A percentile compares a stretch with the other conserved stretches of the same genome.
Conservation (phyloP, 164 flowering plant genomes). For the Taxillus chinensis region DNA sequence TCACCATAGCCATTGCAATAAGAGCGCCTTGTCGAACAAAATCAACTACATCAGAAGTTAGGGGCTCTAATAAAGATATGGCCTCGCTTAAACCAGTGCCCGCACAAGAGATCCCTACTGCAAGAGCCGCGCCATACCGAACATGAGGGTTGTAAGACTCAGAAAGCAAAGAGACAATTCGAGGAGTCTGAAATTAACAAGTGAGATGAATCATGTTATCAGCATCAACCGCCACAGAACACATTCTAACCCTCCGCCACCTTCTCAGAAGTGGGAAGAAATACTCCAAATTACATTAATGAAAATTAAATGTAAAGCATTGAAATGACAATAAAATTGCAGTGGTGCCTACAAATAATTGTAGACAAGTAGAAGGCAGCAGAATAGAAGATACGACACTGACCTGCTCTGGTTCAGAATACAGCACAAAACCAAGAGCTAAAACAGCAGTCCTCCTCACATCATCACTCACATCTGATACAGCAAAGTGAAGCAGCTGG, state of each 20-base stretch:
- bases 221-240: too few species aligned
- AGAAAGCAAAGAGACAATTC: slow-evolving; percentile 87
- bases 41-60: slow-evolving; percentile 96
- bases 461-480: slow-evolving; percentile 93
- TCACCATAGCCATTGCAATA: slow-evolving; percentile 99
- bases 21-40: slow-evolving; percentile 99
- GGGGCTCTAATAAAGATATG: slow-evolving; percentile 89
- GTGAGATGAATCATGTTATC: too few species aligned
- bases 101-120: slow-evolving; percentile 99
- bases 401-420: slow-evolving; percentile 95
- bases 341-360: too few species aligned
- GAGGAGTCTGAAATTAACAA: slow-evolving; percentile 66
- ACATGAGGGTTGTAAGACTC: slow-evolving; percentile 99
- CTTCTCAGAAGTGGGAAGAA: too few species aligned
- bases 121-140: slow-evolving; percentile 96
- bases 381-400: slow-evolving; percentile 4
- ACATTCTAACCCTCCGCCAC: too few species aligned
- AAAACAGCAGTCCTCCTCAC: slow-evolving; percentile 93
- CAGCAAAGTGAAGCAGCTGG: slow-evolving; percentile 90
- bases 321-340: too few species aligned
- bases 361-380: not conserved
- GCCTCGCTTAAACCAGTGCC: slow-evolving; percentile 99
- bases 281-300: too few species aligned
- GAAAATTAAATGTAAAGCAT: too few species aligned
- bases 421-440: slow-evolving; percentile 86